Evolutionary conservation across 2,329 filamentous ascomycete species (phyloP).

Genomic region (Phaeosphaeriaceae sp.): DNA sequence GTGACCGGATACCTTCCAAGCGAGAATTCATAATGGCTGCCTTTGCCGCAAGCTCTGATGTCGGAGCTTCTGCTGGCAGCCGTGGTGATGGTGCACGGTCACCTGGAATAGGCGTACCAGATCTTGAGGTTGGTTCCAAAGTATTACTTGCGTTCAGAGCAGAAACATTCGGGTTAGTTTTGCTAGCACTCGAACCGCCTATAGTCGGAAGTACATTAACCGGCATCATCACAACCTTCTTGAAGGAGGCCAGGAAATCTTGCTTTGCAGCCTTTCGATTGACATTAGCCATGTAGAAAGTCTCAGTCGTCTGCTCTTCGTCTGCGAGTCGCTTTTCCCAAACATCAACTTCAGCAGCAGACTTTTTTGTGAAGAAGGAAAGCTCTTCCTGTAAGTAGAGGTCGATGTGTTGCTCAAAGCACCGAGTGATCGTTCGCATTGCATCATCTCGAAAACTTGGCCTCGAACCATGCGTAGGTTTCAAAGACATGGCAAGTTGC

Average conservation of each 20-base stretch:
- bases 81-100: conserved; percentile 48
- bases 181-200: conserved; percentile 45
- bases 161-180: conserved; percentile 33
- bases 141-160: conserved; percentile 34
- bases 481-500: conserved; percentile 75
- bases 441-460: conserved; percentile 68
- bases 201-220: conserved; percentile 85
- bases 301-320: conserved; percentile 88
- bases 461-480: conserved; percentile 68
- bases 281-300: conserved; percentile 94
- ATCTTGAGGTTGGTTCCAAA: conserved; percentile 38
- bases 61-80: conserved; percentile 68
- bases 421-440: conserved; percentile 69
- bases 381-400: conserved; percentile 91
- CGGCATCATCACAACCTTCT: conserved; percentile 99
- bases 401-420: conserved; percentile 94
- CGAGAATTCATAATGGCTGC: conserved; percentile 96
- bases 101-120: conserved; percentile 47
- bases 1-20: conserved; percentile 89
- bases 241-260: conserved; percentile 95
- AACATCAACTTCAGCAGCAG: conserved; percentile 75
- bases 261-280: conserved; percentile 95
- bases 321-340: conserved; percentile 95
- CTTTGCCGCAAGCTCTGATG: conserved; percentile 91
- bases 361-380: conserved; percentile 78